Conservation (phyloP, 805 yeast genomes). For the Brettanomyces naardenensis region DNA sequence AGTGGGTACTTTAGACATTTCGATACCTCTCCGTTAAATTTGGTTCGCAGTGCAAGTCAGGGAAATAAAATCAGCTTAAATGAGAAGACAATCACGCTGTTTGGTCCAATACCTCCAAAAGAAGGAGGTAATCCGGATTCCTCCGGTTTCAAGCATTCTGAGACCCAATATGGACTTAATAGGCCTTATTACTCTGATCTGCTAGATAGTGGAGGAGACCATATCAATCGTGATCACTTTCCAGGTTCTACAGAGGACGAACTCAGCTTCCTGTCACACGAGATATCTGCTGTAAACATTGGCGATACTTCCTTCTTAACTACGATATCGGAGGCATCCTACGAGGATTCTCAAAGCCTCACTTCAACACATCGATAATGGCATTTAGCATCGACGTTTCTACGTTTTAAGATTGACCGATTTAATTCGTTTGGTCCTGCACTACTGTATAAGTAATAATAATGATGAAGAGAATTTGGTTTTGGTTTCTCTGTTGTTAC, state of each 20-base stretch:
- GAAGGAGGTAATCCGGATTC: background rate
- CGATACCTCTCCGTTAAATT: constrained; percentile 3
- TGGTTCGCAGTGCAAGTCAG: background rate
- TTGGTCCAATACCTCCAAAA: constrained; percentile 12
- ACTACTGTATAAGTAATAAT: too few relatives aligned
- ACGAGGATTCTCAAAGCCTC: constrained; percentile 1
- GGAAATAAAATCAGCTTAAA: constrained; percentile 14
- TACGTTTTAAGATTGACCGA: too few relatives aligned
- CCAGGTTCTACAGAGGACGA: too few relatives aligned
- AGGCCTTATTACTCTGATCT: background rate
- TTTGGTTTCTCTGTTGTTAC: too few relatives aligned
- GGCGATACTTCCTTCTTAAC: constrained; percentile 2
- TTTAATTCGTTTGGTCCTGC: too few relatives aligned
- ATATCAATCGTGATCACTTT: constrained; percentile 2
- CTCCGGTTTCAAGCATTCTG: background rate
- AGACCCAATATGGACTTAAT: background rate
- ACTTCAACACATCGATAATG: background rate
- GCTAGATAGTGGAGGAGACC: constrained; percentile 3
- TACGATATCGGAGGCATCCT: constrained; percentile 4
- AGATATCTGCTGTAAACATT: background rate
- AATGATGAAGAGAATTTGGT: too few relatives aligned
- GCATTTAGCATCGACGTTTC: too few relatives aligned
- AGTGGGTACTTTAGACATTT: too few relatives aligned
- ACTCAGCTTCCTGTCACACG: background rate
- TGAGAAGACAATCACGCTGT: constrained; percentile 25